Conservation (phyloP, 2,329 filamentous ascomycete genomes). For the Diplodia scrobiculata region DNA sequence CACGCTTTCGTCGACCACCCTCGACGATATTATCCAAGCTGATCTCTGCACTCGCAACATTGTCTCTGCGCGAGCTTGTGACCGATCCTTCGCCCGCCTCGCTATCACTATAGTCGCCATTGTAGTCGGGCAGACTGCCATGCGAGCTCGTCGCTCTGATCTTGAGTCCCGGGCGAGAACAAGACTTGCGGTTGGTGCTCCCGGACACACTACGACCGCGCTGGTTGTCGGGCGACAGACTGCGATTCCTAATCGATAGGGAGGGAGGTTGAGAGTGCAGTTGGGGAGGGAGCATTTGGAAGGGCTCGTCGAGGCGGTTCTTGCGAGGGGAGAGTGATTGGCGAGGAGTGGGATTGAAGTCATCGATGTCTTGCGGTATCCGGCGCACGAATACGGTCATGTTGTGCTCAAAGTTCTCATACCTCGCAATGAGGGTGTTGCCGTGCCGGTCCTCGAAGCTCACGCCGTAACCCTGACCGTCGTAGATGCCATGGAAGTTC, state of each 20-base stretch:
- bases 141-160: constrained; percentile 65
- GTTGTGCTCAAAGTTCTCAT: constrained; percentile 91
- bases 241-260: constrained; percentile 72
- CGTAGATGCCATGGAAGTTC: constrained; percentile 97
- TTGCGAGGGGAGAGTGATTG: constrained; percentile 56
- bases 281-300: constrained; percentile 65
- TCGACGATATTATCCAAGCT: constrained; percentile 98
- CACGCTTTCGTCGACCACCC: constrained; percentile 89
- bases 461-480: constrained; percentile 65
- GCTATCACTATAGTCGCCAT: constrained; percentile 81
- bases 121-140: constrained; percentile 63
- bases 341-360: constrained; percentile 51
- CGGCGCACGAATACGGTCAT: constrained; percentile 93
- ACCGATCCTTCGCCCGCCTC: constrained; percentile 77
- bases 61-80: constrained; percentile 73
- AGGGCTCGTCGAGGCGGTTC: constrained; percentile 64
- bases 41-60: constrained; percentile 92
- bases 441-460: constrained; percentile 92
- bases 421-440: constrained; percentile 89
- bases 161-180: constrained; percentile 68
- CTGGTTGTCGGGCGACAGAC: constrained; percentile 69
- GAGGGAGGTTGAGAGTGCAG: constrained; percentile 69
- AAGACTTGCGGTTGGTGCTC: constrained; percentile 59
- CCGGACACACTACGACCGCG: constrained; percentile 77
- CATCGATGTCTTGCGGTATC: constrained; percentile 59